Evolutionary conservation across 306 rosid species (phyloP), one percentile per base, ranked within the genome.

Genomic region (Carpinus viminea): DNA sequence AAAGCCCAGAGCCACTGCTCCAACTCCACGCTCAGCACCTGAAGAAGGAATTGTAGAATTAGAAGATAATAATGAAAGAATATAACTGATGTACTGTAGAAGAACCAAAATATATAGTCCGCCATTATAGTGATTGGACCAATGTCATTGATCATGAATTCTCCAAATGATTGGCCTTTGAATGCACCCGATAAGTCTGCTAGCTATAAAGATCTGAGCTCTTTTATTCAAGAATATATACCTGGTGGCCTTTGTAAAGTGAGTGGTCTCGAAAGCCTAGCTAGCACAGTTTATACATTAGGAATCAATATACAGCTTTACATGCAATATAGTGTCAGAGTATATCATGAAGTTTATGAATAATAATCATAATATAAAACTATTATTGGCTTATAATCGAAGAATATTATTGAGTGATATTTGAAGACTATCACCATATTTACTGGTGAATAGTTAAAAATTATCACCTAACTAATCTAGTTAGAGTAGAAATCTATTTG

Each of bases 1-100:
- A 87, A 82, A 50, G 98, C 92, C 98, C 98, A 95, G 60, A 95
- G 98, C 98, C 98, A 95, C 73, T 92, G 98, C 83, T 95, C 98
- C 82, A 95, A 83, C 91, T 95, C 98, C 85, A 95, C 93, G 45
- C 98, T 95, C 41, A 95, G 93, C 79, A 95, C 98, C 98, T 95
- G 90, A 76, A 86, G 62, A 79, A 62, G 74, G 26, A 21, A 62
- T 46, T 70, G 68, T 31, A 66, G 31, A 78, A 45, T 79, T 75
- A 48, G 74, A 52, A 70, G 48, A 20, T 57, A 12, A 76, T 59
- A 17, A 53, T 8, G 60, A 54, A 74, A 76, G 70, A 52, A 65
- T 55, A 79, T 26, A 82, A 51, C 73, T 5, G 60, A 41, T 21
- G 74, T 5, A 53, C 56, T 52, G 28, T 53, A 21, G 38, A 62